Conservation (phyloP, 2,329 filamentous ascomycete species). For the Ascochyta viciae-villosae region DNA sequence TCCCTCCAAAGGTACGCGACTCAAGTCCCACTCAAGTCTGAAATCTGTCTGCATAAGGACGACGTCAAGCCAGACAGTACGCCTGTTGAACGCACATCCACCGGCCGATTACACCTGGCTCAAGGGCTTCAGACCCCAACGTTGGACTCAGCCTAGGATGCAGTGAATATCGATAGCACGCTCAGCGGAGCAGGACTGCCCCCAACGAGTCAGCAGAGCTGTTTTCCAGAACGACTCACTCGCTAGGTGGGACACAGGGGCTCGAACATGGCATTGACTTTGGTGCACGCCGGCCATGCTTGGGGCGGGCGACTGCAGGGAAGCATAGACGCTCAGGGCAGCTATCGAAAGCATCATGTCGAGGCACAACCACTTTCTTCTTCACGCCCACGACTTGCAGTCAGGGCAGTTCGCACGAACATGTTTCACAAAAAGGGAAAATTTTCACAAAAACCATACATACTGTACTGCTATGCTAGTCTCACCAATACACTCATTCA, state of each 20-base stretch:
- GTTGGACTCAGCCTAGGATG: slow-evolving; percentile 10
- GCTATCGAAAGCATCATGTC: neutral
- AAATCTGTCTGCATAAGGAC: neutral
- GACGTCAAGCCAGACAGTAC: slow-evolving; percentile 1
- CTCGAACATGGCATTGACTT: neutral
- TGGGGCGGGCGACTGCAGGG: neutral
- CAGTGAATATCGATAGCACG: slow-evolving; percentile 6
- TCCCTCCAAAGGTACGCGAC: slow-evolving; percentile 2
- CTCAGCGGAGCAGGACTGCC: neutral
- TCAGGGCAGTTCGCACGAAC: neutral
- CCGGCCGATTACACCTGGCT: neutral
- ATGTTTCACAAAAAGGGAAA: slow-evolving; percentile 1
- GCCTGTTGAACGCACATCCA: neutral
- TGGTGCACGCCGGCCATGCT: neutral
- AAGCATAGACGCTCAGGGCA: neutral
- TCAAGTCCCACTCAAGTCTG: slow-evolving; percentile 2
- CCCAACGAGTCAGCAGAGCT: neutral
- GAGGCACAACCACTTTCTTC: neutral
- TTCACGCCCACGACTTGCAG: neutral
- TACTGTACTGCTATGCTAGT: slow-evolving; percentile 4
- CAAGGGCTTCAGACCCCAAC: slow-evolving; percentile 1
- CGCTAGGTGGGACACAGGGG: neutral
- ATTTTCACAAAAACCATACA: slow-evolving; percentile 1
- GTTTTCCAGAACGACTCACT: neutral
- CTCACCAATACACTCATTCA: slow-evolving; percentile 14